Conservation (phyloP, 176 grass and related monocot genomes). For the Saccharum spontaneum region DNA sequence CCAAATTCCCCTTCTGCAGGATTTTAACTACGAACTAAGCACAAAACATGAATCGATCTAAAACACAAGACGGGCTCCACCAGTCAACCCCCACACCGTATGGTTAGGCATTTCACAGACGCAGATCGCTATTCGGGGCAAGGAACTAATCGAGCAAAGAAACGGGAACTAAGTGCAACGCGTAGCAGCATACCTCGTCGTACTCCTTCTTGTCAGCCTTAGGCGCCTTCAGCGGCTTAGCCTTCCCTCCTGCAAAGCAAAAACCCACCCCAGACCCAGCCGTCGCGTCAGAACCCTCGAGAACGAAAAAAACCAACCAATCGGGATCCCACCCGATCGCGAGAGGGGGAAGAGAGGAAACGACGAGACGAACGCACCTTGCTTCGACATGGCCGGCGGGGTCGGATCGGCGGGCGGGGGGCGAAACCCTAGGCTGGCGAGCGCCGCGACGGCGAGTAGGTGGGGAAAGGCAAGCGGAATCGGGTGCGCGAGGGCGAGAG, state of each 20-base stretch:
- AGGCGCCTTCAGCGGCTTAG: slow-evolving; percentile 71
- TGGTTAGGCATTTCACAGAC: too few relatives aligned
- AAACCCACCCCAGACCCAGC: background rate
- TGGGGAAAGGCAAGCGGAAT: background rate
- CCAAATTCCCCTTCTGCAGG: background rate
- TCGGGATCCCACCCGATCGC: background rate
- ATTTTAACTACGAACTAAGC: background rate
- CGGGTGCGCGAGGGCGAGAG: background rate
- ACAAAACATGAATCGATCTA: background rate
- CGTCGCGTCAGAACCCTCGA: background rate
- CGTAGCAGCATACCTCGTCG: slow-evolving; percentile 53
- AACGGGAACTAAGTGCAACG: background rate
- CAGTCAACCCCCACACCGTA: background rate
- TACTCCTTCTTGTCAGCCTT: slow-evolving; percentile 75
- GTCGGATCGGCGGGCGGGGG: background rate
- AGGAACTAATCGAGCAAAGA: too few relatives aligned
- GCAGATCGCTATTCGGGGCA: background rate
- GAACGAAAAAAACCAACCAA: background rate
- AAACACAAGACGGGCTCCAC: background rate
- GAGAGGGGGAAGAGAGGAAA: rapidly evolving
- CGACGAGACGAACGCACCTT: slow-evolving; percentile 13
- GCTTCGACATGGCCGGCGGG: slow-evolving; percentile 47
- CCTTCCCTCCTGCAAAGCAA: slow-evolving; percentile 66
- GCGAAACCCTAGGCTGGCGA: slow-evolving; percentile 34
- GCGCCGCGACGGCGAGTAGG: background rate